Evolutionary conservation across 1,139 yeast species (phyloP).

Genomic region (Geotrichum reessii): DNA sequence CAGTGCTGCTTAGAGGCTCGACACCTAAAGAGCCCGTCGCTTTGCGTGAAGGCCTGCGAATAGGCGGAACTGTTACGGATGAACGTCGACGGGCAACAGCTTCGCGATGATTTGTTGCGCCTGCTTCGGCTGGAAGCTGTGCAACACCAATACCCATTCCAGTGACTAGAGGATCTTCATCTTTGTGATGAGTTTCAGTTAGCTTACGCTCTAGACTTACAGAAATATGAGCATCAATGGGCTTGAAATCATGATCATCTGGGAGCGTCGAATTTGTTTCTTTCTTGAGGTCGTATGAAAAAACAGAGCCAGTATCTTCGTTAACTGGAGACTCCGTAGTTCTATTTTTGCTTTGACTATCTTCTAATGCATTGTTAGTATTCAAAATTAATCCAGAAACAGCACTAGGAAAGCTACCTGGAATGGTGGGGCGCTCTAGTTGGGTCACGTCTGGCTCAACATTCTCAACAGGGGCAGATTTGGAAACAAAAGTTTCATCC

Average conservation of each 20-base stretch:
- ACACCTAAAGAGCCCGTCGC: conserved; percentile 37
- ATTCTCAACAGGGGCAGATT: conserved; percentile 7
- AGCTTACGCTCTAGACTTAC: conserved; percentile 36
- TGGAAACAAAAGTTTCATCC: background rate
- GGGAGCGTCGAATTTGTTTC: conserved; percentile 32
- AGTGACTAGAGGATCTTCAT: conserved; percentile 26
- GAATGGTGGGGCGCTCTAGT: conserved; percentile 3
- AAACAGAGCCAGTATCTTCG: conserved; percentile 31
- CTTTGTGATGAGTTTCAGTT: conserved; percentile 35
- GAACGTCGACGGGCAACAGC: conserved; percentile 31
- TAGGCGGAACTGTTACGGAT: conserved; percentile 24
- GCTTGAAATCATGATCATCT: conserved; percentile 34
- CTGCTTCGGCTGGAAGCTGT: conserved; percentile 32
- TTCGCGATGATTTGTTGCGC: conserved; percentile 24
- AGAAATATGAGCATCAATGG: conserved; percentile 33
- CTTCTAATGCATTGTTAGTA: conserved; percentile 18
- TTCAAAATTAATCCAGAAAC: conserved; percentile 20
- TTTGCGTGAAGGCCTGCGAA: conserved; percentile 24
- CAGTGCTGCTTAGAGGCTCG: conserved; percentile 27
- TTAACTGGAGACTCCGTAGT: conserved; percentile 15
- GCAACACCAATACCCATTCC: conserved; percentile 34
- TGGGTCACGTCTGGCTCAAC: background rate
- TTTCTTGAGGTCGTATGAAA: conserved; percentile 36
- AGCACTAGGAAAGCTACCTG: conserved; percentile 30
- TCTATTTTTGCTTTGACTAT: conserved; percentile 13